Percentiles rank a stretch among this genome's conserved stretches.
phyloP scores from a whole-genome alignment of 2,329 filamentous ascomycete genomes.

The Epichloe gansuensis region DNA sequence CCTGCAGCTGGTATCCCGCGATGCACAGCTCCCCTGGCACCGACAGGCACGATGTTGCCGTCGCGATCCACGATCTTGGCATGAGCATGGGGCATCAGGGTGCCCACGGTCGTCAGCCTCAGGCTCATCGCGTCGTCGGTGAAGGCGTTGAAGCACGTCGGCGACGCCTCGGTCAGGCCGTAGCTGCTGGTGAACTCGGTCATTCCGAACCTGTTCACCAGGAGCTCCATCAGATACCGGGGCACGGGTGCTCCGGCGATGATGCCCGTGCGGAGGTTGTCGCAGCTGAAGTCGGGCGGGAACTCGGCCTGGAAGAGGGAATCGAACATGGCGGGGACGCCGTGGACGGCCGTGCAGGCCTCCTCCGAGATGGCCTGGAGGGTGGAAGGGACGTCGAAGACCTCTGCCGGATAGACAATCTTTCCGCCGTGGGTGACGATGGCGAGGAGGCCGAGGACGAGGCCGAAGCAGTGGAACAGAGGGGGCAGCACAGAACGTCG shows the following conservation, averaged over 20 bases:
- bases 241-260: constrained; percentile 71
- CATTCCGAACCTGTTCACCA: constrained; percentile 63
- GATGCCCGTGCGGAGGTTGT: constrained; percentile 59
- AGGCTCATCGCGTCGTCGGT: constrained; percentile 57
- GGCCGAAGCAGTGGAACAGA: constrained; percentile 76
- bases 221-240: constrained; percentile 58
- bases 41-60: constrained; percentile 54
- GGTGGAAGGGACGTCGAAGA: constrained; percentile 57
- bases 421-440: constrained; percentile 63
- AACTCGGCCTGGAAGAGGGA: constrained; percentile 40
- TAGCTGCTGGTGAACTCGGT: constrained; percentile 60
- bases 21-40: constrained; percentile 64
- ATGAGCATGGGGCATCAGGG: constrained; percentile 60
- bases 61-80: constrained; percentile 67
- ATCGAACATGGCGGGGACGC: constrained; percentile 78
- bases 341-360: constrained; percentile 62
- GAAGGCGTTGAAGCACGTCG: constrained; percentile 71
- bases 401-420: constrained; percentile 64
- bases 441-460: constrained; percentile 64
- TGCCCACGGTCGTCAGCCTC: constrained; percentile 61
- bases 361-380: constrained; percentile 55
- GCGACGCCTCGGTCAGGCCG: constrained; percentile 65
- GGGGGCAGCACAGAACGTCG: constrained; percentile 68
- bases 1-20: constrained; percentile 63
- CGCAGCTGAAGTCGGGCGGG: constrained; percentile 29